Base-by-base conservation (phyloP, 1,284 basidiomycete genomes). In the Pseudozyma hubeiensis region DNA sequence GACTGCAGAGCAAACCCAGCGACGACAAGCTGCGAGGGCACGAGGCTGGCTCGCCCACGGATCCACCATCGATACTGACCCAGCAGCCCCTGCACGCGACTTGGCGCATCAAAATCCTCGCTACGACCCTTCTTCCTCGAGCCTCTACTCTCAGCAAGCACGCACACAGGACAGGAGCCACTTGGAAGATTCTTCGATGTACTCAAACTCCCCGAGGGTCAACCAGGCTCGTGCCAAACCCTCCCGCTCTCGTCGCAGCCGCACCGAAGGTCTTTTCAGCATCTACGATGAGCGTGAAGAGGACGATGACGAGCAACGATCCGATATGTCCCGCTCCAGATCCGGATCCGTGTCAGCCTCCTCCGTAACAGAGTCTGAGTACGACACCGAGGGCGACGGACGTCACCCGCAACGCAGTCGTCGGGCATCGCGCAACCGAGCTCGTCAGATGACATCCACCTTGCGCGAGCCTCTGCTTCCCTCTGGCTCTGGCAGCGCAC, bases 1-100 rank as follows among this genome's bases (percentile, higher is more conserved):
- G 4, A 56, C 60, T 19, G 49, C 45, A 4, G 66, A 60, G 13
- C 64, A 59, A 41, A 29, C 59, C 19, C 59, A 64, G 24, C 49
- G 53, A 17, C 59, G 57, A 29, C 44, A 58, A 34, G 60, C 51
- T 13, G 66, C 62, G 11, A 61, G 53, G 29, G 56, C 59, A 34
- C 58, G 66, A 45, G 74, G 74, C 29, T 77, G 74, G 74, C 63
- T 77, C 9, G 74, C 74, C 35, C 74, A 77, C 33, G 74, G 74
- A 30, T 75, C 72, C 19, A 66, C 63, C 53, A 61, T 66, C 31
- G 61, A 67, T 11, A 24, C 55, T 8, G 56, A 60, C 24, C 17
- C 50, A 11, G 14, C 13, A n/a, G 43, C n/a, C 13, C 41, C 57
- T 3, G 35, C 41, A 1, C 45, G 29, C 39, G 33, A 17, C 14